These are phyloP conservation scores for Ophioceras dolichostomum DNA, from an alignment of 2,329 filamentous ascomycete genomes.

Conservation along the genomic window DNA sequence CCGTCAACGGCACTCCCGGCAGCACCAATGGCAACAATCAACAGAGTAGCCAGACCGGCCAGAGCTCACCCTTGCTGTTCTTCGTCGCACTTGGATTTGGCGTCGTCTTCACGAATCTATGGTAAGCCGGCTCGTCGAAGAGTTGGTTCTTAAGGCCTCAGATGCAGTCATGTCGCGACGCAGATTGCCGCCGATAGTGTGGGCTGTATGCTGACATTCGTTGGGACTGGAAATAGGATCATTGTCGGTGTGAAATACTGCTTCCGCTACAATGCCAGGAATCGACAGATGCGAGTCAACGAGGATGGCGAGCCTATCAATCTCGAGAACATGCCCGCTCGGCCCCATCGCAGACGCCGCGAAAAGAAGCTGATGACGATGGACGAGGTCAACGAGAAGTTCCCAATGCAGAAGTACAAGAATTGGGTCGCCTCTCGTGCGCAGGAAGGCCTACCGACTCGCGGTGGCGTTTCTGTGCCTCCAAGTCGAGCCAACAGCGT, in stretches of 20 bases:
- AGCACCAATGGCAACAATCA: constrained; percentile 3
- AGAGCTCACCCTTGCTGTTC: constrained; percentile 28
- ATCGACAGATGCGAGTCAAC: constrained; percentile 63
- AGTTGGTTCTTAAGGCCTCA: no score
- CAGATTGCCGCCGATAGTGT: no score
- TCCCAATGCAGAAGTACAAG: constrained; percentile 95
- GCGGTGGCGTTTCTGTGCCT: constrained; percentile 69
- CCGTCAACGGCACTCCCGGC: not conserved
- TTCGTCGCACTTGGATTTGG: constrained; percentile 72
- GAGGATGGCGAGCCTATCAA: constrained; percentile 85
- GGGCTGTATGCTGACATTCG: no score
- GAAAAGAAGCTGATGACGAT: constrained; percentile 99
- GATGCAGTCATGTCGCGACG: no score
- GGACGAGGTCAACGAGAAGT: constrained; percentile 97
- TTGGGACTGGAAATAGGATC: constrained; percentile 76
- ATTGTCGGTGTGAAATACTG: constrained; percentile 99
- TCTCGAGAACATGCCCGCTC: constrained; percentile 69
- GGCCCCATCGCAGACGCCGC: constrained; percentile 72
- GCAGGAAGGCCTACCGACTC: constrained; percentile 68
- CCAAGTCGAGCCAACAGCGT: constrained; percentile 63
- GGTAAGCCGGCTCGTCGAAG: constrained; percentile 47
- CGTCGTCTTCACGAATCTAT: constrained; percentile 96
- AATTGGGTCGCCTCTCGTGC: constrained; percentile 78
- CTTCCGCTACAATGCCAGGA: constrained; percentile 94
- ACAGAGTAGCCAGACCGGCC: not conserved